Conservation (phyloP, 352 stramenopile species). For the Phytopythium helicoides region DNA sequence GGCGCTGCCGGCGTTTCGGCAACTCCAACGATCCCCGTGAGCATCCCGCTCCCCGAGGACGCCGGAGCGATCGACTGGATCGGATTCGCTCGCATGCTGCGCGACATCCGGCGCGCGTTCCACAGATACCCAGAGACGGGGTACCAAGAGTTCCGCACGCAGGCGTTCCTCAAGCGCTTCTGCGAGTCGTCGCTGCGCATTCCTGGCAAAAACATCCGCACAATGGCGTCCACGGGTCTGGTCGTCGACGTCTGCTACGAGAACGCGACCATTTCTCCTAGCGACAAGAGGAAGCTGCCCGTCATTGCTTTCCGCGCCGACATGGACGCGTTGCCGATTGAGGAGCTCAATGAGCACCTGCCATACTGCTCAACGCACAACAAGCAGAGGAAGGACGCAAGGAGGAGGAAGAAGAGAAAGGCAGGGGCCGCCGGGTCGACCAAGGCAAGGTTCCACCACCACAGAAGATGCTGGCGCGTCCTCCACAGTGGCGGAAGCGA, state of each 20-base stretch:
- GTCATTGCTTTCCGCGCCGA: constrained; percentile 93
- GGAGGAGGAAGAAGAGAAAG: constrained; percentile 74
- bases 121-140: constrained; percentile 92
- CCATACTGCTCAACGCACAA: constrained; percentile 77
- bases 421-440: constrained; percentile 9
- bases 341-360: constrained; percentile 78
- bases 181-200: constrained; percentile 83
- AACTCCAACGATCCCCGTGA: too few species aligned
- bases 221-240: constrained; percentile 86
- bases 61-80: constrained; percentile 51
- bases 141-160: constrained; percentile 88
- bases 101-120: constrained; percentile 79
- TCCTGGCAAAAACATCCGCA: constrained; percentile 61
- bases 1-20: too few species aligned
- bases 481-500: neutral
- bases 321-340: constrained; percentile 95
- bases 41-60: constrained; percentile 14
- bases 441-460: too few species aligned
- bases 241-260: constrained; percentile 89
- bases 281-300: constrained; percentile 62
- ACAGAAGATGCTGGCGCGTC: neutral
- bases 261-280: constrained; percentile 43
- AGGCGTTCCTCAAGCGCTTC: constrained; percentile 79
- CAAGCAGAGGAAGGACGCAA: constrained; percentile 45
- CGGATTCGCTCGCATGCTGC: constrained; percentile 65